These are phyloP conservation scores for Mucor indicus DNA, from an alignment of 371 early-diverging fungal genomes.

Conservation along the genomic window DNA sequence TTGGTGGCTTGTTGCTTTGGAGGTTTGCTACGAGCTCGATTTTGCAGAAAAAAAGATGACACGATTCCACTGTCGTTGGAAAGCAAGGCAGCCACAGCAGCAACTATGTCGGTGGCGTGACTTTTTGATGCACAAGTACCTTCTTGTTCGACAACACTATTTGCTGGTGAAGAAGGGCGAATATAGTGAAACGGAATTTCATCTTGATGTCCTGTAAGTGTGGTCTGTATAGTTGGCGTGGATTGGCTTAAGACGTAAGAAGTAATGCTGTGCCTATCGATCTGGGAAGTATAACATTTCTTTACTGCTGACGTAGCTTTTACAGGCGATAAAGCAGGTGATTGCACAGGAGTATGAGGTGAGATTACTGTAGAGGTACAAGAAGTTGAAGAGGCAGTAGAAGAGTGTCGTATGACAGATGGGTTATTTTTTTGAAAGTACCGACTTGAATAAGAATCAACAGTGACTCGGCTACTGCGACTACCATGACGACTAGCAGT, in stretches of 20 bases:
- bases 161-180: conserved; percentile 1
- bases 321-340: conserved; percentile 15
- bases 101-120: conserved; percentile 1
- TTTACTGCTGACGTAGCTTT: conserved; percentile 1
- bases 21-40: neutral
- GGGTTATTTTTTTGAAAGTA: conserved; percentile 5
- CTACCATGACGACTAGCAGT: conserved; percentile 24
- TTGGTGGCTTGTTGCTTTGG: neutral
- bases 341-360: conserved; percentile 9
- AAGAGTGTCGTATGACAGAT: neutral
- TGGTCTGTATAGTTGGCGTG: conserved; percentile 13
- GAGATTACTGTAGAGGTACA: neutral
- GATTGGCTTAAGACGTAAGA: conserved; percentile 16
- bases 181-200: neutral
- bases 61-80: conserved; percentile 8
- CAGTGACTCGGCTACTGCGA: conserved; percentile 15
- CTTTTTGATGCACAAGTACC: too few species aligned
- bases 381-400: conserved; percentile 1
- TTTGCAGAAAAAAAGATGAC: conserved; percentile 7
- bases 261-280: conserved; percentile 8
- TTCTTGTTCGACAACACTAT: too few species aligned
- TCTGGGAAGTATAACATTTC: conserved; percentile 2
- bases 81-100: conserved; percentile 10
- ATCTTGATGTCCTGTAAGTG: conserved; percentile 6
- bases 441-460: conserved; percentile 15